Evolutionary conservation across 768 basidiomycete genomes (phyloP).

Genomic region (Melanogaster broomeanus): DNA sequence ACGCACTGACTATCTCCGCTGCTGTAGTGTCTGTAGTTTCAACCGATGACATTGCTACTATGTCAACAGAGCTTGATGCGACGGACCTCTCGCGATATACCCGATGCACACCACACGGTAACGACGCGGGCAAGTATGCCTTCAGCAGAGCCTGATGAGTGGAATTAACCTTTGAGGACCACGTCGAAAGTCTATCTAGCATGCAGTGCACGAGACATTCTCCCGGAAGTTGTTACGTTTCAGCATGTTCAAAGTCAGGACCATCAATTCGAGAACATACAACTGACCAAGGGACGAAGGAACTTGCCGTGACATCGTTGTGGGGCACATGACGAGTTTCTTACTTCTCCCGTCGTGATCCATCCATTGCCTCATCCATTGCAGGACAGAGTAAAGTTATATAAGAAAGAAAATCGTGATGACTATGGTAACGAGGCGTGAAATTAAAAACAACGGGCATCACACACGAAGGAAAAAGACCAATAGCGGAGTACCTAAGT

Average conservation of each 20-base stretch:
- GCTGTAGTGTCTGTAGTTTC: too few relatives aligned
- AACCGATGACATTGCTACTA: too few relatives aligned
- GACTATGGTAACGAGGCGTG: constrained; percentile 34
- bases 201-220: background rate
- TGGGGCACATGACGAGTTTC: too few relatives aligned
- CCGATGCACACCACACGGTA: constrained; percentile 47
- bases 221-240: background rate
- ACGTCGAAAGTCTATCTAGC: background rate
- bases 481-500: constrained; percentile 38
- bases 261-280: too few relatives aligned
- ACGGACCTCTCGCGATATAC: constrained; percentile 47
- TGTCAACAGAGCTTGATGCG: constrained; percentile 34
- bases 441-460: constrained; percentile 31
- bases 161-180: background rate
- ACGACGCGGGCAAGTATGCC: constrained; percentile 46
- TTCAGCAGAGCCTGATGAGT: constrained; percentile 5
- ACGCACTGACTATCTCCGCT: too few relatives aligned
- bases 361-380: constrained; percentile 2
- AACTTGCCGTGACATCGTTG: too few relatives aligned
- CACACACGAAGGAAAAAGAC: constrained; percentile 30
- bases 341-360: constrained; percentile 6
- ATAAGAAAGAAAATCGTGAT: constrained; percentile 16
- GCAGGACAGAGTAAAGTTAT: constrained; percentile 8
- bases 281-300: too few relatives aligned
- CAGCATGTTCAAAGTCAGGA: too few relatives aligned